Evolutionary conservation across 352 stramenopile genomes (phyloP).

Genomic region (Globisporangium polare): DNA sequence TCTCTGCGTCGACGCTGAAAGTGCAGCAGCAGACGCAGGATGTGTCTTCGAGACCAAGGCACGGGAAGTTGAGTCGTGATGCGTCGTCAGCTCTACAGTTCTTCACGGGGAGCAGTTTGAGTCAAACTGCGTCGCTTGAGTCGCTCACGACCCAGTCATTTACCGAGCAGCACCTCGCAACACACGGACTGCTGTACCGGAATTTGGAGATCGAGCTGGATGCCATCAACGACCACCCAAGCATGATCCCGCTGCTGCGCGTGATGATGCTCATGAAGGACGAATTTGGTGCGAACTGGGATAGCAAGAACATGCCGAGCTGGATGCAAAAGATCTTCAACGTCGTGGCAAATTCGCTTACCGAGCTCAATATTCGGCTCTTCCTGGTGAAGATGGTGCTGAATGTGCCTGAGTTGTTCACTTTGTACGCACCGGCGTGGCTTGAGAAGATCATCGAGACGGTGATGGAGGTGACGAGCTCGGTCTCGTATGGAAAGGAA

Average conservation of each 20-base stretch:
- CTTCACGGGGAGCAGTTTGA: slow-evolving; percentile 75
- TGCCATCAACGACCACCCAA: slow-evolving; percentile 64
- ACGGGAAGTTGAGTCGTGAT: slow-evolving; percentile 17
- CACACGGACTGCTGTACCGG: slow-evolving; percentile 23
- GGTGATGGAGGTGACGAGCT: slow-evolving; percentile 41
- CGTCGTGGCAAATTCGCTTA: slow-evolving; percentile 34
- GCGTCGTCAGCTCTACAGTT: slow-evolving; percentile 46
- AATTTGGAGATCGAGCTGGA: slow-evolving; percentile 75
- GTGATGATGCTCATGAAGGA: slow-evolving; percentile 76
- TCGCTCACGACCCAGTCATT: slow-evolving; percentile 11
- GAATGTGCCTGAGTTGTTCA: slow-evolving; percentile 57
- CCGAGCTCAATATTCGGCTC: slow-evolving; percentile 53
- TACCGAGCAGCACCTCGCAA: slow-evolving; percentile 18
- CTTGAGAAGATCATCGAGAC: slow-evolving; percentile 47
- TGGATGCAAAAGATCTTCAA: slow-evolving; percentile 82
- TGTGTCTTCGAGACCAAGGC: neutral
- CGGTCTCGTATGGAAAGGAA: slow-evolving; percentile 12
- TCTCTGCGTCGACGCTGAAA: slow-evolving; percentile 33
- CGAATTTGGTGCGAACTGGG: slow-evolving; percentile 62
- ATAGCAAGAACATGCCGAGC: slow-evolving; percentile 41
- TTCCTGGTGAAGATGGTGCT: slow-evolving; percentile 75
- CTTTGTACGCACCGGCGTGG: slow-evolving; percentile 44
- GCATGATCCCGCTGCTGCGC: slow-evolving; percentile 67
- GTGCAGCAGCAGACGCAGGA: slow-evolving; percentile 28
- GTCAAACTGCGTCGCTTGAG: slow-evolving; percentile 25